phyloP scores from a whole-genome alignment of 768 basidiomycete genomes.

The Boletus reticulatus region DNA sequence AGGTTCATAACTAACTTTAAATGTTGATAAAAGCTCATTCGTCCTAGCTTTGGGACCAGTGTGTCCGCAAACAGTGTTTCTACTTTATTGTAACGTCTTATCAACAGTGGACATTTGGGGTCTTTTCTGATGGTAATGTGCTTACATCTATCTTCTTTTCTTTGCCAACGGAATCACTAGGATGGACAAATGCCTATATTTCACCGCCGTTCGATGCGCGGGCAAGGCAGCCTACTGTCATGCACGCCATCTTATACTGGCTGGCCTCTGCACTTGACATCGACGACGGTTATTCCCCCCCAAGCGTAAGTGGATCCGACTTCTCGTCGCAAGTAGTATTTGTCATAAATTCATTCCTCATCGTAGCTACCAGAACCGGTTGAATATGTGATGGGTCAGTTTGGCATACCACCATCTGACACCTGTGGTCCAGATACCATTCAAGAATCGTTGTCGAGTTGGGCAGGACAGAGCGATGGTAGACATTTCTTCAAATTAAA shows the following conservation, averaged over 20 bases:
- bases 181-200: slow-evolving; percentile 54
- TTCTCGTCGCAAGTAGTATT: neutral
- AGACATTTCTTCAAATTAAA: neutral
- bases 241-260: slow-evolving; percentile 57
- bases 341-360: neutral
- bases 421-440: slow-evolving; percentile 12
- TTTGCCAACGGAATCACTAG: slow-evolving; percentile 29
- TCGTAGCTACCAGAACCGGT: slow-evolving; percentile 32
- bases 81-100: slow-evolving; percentile 63
- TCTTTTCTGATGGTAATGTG: slow-evolving; percentile 50
- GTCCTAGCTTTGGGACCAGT: slow-evolving; percentile 48
- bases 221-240: slow-evolving; percentile 44
- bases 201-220: slow-evolving; percentile 43
- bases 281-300: slow-evolving; percentile 29
- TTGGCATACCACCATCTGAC: slow-evolving; percentile 23
- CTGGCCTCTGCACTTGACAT: slow-evolving; percentile 46
- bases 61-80: slow-evolving; percentile 44
- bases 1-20: slow-evolving; percentile 35
- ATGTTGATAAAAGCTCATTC: slow-evolving; percentile 6
- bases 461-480: slow-evolving; percentile 32
- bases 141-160: neutral
- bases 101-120: slow-evolving; percentile 60
- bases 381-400: slow-evolving; percentile 30
- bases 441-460: slow-evolving; percentile 31
- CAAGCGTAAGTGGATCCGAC: slow-evolving; percentile 16